Evolutionary conservation across 805 yeast species (phyloP).

Genomic region (Geotrichum ghanense): DNA sequence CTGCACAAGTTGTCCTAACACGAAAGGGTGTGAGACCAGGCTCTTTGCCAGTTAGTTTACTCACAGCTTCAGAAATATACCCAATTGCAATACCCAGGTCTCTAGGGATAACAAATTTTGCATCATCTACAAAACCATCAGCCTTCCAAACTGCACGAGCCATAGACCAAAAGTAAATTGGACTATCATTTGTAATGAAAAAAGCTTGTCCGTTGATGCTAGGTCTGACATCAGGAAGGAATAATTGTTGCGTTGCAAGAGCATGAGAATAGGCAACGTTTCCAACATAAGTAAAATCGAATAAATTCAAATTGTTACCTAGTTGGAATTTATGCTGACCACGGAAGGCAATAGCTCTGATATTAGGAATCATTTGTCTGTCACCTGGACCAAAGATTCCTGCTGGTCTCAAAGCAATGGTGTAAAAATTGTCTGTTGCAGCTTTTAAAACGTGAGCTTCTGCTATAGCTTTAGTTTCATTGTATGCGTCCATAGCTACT

Average conservation of each 20-base stretch:
- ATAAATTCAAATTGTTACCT: conserved; percentile 87
- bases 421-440: conserved; percentile 50
- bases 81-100: conserved; percentile 76
- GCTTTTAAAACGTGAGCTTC: conserved; percentile 72
- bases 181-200: conserved; percentile 87
- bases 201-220: conserved; percentile 75
- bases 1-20: conserved; percentile 85
- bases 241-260: conserved; percentile 70
- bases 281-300: conserved; percentile 97
- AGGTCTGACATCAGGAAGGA: conserved; percentile 31
- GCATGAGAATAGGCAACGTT: conserved; percentile 97
- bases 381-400: conserved; percentile 99
- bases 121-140: conserved; percentile 71
- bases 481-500: conserved; percentile 92
- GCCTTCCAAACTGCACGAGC: conserved; percentile 97
- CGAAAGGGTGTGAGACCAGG: conserved; percentile 95
- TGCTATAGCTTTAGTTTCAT: conserved; percentile 87
- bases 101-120: conserved; percentile 55
- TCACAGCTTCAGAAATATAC: conserved; percentile 62
- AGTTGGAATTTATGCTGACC: conserved; percentile 90
- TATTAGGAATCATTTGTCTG: conserved; percentile 88
- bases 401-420: conserved; percentile 90
- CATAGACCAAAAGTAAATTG: conserved; percentile 92
- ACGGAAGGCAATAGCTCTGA: conserved; percentile 65
- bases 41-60: conserved; percentile 65